Conservation (phyloP, 495 filamentous ascomycete genomes). For the Lepidopterella palustris region DNA sequence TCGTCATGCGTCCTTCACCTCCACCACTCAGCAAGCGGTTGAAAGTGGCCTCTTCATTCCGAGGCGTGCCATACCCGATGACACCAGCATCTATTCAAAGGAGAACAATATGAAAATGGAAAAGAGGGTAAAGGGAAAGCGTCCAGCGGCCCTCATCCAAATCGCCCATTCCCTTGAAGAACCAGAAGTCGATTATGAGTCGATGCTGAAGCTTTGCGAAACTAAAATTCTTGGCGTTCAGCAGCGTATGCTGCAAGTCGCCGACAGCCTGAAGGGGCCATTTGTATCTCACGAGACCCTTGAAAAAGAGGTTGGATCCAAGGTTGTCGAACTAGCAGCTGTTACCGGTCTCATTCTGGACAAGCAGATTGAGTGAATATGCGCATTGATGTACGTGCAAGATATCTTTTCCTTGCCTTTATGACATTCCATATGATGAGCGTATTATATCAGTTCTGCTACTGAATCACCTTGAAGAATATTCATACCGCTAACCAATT, state of each 20-base stretch:
- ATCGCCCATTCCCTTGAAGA: no score
- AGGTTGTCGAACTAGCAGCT: not conserved
- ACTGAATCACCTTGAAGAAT: constrained; percentile 40
- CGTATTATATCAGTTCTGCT: constrained; percentile 45
- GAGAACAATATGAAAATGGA: no score
- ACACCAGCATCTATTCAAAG: no score
- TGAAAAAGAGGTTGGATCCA: not conserved
- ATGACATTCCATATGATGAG: constrained; percentile 37
- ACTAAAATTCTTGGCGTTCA: not conserved
- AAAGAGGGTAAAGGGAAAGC: no score
- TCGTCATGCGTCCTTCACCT: no score
- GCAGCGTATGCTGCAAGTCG: not conserved
- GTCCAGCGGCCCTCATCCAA: no score
- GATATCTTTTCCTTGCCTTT: no score
- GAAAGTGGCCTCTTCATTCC: no score
- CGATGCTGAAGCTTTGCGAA: not conserved
- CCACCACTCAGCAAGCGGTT: no score
- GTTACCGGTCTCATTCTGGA: not conserved
- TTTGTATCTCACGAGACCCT: not conserved
- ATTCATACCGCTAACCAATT: constrained; percentile 37
- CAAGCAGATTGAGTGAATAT: no score
- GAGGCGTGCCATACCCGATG: no score
- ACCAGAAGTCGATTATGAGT: not conserved
- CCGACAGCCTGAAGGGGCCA: not conserved
- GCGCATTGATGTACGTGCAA: no score